Percentiles rank a stretch among this genome's conserved stretches.
These are phyloP conservation scores for Rutstroemia sp. DNA, from an alignment of 2,329 filamentous ascomycete species.

Conservation along the genomic window DNA sequence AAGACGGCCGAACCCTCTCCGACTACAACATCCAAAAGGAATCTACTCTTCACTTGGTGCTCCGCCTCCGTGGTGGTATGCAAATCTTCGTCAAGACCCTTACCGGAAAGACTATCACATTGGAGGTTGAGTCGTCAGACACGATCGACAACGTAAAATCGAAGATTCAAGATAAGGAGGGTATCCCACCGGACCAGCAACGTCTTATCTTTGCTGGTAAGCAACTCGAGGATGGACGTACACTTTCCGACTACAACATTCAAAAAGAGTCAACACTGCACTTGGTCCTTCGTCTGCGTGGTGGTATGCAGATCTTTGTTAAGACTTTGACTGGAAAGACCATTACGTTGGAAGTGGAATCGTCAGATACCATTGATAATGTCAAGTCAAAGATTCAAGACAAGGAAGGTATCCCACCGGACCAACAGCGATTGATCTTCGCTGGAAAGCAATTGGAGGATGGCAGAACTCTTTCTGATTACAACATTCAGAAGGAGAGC, in stretches of 20 bases:
- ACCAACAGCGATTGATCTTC: constrained; percentile 65
- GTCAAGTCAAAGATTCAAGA: constrained; percentile 66
- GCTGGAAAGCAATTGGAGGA: constrained; percentile 68
- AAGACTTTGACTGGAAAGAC: constrained; percentile 66
- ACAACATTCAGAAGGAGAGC: constrained; percentile 79
- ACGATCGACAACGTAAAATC: constrained; percentile 65
- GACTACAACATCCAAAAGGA: constrained; percentile 97
- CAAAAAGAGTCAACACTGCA: constrained; percentile 71
- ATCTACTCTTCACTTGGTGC: constrained; percentile 71
- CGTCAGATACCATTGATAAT: constrained; percentile 63
- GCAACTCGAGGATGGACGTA: constrained; percentile 69
- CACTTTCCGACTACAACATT: constrained; percentile 80
- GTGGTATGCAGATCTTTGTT: constrained; percentile 37
- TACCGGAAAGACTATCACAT: constrained; percentile 62
- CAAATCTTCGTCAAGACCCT: constrained; percentile 67
- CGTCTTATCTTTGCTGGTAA: constrained; percentile 65
- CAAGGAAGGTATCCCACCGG: constrained; percentile 64
- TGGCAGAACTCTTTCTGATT: constrained; percentile 72
- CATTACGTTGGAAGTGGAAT: constrained; percentile 61
- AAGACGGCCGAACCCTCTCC: no score
- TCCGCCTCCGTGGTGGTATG: constrained; percentile 77
- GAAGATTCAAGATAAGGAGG: constrained; percentile 70
- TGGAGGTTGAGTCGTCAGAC: constrained; percentile 61
- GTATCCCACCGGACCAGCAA: constrained; percentile 64
- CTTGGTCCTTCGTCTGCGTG: constrained; percentile 63